Percentiles rank a stretch among this genome's conserved stretches.
Conservation (phyloP, 352 stramenopile genomes). For the Pythium apleroticum region DNA sequence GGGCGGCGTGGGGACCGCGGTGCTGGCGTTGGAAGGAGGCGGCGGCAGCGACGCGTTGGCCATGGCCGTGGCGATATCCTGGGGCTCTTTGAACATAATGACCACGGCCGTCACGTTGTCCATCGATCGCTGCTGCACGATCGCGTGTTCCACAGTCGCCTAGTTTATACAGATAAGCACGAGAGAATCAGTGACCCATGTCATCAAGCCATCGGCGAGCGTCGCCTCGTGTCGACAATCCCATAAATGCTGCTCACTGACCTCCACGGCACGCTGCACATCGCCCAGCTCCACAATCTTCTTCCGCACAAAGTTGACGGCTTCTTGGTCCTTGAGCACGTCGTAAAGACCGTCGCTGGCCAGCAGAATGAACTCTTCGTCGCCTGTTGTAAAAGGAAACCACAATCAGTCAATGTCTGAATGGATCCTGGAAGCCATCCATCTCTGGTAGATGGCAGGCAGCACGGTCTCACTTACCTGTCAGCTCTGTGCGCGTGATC, state of each 20-base stretch:
- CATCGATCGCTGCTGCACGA: constrained; percentile 81
- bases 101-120: constrained; percentile 87
- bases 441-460: background rate
- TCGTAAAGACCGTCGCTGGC: constrained; percentile 83
- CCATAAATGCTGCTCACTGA: constrained; percentile 22
- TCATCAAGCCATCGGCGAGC: background rate
- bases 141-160: constrained; percentile 76
- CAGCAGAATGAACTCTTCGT: constrained; percentile 81
- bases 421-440: background rate
- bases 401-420: background rate
- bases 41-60: background rate
- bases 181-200: background rate
- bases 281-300: constrained; percentile 72
- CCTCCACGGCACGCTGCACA: constrained; percentile 78
- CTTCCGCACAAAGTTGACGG: constrained; percentile 68
- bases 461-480: constrained; percentile 27
- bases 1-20: constrained; percentile 10
- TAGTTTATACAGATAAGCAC: constrained; percentile 21
- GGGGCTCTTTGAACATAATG: constrained; percentile 79
- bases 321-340: constrained; percentile 83
- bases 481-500: constrained; percentile 68
- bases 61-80: constrained; percentile 31
- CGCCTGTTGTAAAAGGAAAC: constrained; percentile 26
- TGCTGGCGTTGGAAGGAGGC: constrained; percentile 9
- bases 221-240: background rate